Evolutionary conservation across 2,329 filamentous ascomycete genomes (phyloP), one percentile per base, ranked within the genome.

Genomic region (Metarhizium sp.): DNA sequence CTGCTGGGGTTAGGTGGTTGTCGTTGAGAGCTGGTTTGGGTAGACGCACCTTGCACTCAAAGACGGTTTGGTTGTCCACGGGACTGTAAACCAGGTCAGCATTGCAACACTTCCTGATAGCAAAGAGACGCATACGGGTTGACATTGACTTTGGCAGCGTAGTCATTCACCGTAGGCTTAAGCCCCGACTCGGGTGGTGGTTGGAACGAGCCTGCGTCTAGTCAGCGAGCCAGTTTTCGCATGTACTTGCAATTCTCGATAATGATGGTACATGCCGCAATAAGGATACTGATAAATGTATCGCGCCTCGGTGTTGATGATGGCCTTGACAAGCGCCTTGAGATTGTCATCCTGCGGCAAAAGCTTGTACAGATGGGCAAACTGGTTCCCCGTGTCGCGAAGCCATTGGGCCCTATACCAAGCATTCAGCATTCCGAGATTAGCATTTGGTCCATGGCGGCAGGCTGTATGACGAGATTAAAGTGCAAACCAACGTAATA

Each of bases 311-410:
- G 87, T 74, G 65, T 90, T 89, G 66, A 90, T 86, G 2, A 86
- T 78, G 1, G 86, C 86, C 14, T 86, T 78, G 69, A 85, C 88
- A 0, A 90, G 72, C 25, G 80, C 82, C 38, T 85, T 85, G 20
- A 90, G 74, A 0, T 84, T 85, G 63, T 84, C 74, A 4, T 73
- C 69, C 3, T 76, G 75, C 6, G 70, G 70, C 18, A 89, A 71
- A 11, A 88, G 69, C 1, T 81, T 77, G 49, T 85, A 75, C 62
- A 89, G 86, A 34, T 84, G 85, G 61, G 86, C 83, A 69, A 90
- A 78, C 67, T 90, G 86, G 63, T 87, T 88, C 16, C 85, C 81
- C 13, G 88, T 92, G 69, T 96, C 90, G 48, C 91, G 84, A 56
- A 96, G 75, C 91, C 91, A 96, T 73, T 65, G 63, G 5, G 64